Base-by-base conservation (phyloP, 2,329 filamentous ascomycete species). In the Ophiostoma himal-ulmi region DNA sequence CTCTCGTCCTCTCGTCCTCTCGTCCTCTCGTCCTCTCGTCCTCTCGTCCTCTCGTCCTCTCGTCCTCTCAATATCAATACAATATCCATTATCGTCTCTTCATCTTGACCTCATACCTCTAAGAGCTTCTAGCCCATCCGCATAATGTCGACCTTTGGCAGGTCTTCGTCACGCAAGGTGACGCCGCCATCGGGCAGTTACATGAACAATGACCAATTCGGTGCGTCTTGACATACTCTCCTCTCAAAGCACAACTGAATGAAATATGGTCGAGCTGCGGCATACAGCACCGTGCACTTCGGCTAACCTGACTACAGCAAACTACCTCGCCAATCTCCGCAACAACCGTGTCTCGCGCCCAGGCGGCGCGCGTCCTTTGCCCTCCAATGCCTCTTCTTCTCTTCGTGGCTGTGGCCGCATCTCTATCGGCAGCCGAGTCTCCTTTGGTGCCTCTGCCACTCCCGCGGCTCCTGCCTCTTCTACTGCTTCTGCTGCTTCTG, bases 291-390 rank as follows among this genome's bases (percentile, higher is more conserved):
- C 17, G 30, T n/a, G 17, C 6, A n/a, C 62, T 6, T 22, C 4
- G 20, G 37, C 44, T 67, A 44, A 48, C 7, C 34, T 30, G 3
- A 60, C 57, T 60, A 0, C 54, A 93, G 91, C 88, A 74, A 83
- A 83, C 72, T 94, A 93, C 78, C 85, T 93, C 48, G 83, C 89
- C 75, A 87, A 89, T 74, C 85, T 94, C 48, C 89, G 91, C 74
- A 87, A 85, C 74, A 91, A 86, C 78, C 88, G 89, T 68, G 82
- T 88, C 70, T 83, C 85, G 48, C 85, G 91, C 70, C 91, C 91
- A 10, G 89, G 87, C 70, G 91, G 91, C 73, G 89, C 90, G 68
- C 84, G 91, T 74, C 90, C 91, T 72, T 85, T 84, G 70, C 85
- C 85, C 7, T 75, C 78, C 60, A 76, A 64, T 17, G 70, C 75